Conservation (phyloP, 2,329 filamentous ascomycete species). For the Venturia asperata region DNA sequence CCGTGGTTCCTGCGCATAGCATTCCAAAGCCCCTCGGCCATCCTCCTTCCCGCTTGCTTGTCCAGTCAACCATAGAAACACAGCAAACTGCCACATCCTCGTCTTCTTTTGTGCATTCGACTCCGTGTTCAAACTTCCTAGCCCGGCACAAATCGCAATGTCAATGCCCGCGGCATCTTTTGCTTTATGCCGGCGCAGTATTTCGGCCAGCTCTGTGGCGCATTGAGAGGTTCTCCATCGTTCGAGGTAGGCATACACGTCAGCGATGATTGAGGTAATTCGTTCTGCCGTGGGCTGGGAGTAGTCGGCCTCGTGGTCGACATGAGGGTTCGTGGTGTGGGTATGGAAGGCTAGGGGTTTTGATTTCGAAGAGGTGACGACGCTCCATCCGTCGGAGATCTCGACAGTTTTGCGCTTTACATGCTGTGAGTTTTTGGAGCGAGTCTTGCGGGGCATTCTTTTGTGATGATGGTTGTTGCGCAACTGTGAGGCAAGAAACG, state of each 20-base stretch:
- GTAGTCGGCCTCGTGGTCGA: slow-evolving; percentile 6
- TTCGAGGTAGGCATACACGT: slow-evolving; percentile 9
- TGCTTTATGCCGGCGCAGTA: not conserved
- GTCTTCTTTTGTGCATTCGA: not conserved
- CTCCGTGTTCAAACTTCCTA: slow-evolving; percentile 3
- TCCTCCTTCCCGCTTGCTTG: not conserved
- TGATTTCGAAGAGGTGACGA: slow-evolving; percentile 11
- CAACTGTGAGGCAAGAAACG: not conserved
- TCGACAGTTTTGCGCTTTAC: slow-evolving; percentile 3
- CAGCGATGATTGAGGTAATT: not conserved
- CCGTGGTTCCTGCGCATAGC: slow-evolving; percentile 19
- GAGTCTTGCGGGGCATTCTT: slow-evolving; percentile 6
- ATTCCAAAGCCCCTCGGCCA: not conserved
- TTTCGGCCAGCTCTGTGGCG: not conserved
- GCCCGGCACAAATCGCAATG: slow-evolving; percentile 2
- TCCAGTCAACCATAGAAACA: slow-evolving; percentile 13
- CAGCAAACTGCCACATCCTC: slow-evolving; percentile 17
- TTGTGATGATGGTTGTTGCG: not conserved
- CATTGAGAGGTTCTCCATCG: not conserved
- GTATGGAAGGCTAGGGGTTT: not conserved
- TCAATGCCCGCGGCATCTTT: not conserved
- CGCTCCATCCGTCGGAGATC: slow-evolving; percentile 19
- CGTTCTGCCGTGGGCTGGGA: not conserved
- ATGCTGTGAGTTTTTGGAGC: slow-evolving; percentile 8
- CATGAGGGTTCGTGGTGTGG: not conserved